These are phyloP conservation scores for Alnus glutinosa DNA, from an alignment of 306 rosid genomes.

Conservation along the genomic window DNA sequence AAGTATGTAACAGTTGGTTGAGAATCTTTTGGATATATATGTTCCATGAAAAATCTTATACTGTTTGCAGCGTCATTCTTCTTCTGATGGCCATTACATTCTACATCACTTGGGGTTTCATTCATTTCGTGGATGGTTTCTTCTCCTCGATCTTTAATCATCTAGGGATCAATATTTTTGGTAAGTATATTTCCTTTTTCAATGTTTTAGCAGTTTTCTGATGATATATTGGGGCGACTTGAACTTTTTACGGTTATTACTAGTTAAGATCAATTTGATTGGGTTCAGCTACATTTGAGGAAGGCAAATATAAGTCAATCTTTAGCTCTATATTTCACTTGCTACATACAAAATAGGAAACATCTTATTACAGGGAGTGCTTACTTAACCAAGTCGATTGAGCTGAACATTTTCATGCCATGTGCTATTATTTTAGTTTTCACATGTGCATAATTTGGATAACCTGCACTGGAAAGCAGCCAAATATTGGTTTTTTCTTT, in stretches of 20 bases:
- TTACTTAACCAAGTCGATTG: not conserved
- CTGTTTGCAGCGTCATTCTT: slow-evolving; percentile 77
- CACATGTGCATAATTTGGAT: slow-evolving; percentile 1
- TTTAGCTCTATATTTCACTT: not conserved
- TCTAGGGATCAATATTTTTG: slow-evolving; percentile 48
- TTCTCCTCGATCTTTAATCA: slow-evolving; percentile 77
- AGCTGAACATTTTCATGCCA: not conserved
- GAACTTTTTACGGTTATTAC: not conserved
- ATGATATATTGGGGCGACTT: not conserved
- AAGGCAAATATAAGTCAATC: not conserved
- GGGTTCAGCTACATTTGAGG: not conserved
- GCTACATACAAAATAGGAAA: not conserved
- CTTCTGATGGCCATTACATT: slow-evolving; percentile 89
- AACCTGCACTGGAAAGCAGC: too few relatives aligned
- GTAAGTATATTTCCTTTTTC: not conserved
- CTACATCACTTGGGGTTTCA: slow-evolving; percentile 75
- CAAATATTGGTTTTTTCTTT: too few relatives aligned
- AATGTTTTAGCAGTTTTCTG: not conserved
- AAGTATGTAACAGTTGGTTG: too few relatives aligned
- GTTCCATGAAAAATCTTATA: too few relatives aligned
- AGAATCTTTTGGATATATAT: too few relatives aligned
- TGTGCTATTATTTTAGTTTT: not conserved
- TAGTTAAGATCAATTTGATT: not conserved
- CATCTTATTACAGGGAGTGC: not conserved
- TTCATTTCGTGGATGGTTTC: slow-evolving; percentile 78